phyloP scores from a whole-genome alignment of 2,329 filamentous ascomycete species.

The Capronia americana region DNA sequence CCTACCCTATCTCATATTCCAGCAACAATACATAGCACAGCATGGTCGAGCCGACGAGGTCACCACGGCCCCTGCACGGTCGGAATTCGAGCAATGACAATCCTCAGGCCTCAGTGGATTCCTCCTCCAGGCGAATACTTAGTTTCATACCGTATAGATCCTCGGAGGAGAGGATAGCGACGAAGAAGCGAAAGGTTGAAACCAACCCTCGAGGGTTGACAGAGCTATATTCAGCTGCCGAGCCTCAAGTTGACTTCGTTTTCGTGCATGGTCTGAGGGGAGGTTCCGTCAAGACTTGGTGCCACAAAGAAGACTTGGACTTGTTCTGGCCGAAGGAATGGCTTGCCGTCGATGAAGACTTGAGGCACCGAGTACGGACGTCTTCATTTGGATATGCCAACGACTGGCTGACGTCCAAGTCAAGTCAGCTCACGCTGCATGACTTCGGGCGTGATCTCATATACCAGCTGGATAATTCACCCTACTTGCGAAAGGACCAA shows the following conservation, averaged over 20 bases:
- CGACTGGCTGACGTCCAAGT: not conserved
- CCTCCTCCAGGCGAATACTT: no score
- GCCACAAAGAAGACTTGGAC: not conserved
- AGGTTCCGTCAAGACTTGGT: slow-evolving; percentile 13
- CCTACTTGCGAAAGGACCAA: not conserved
- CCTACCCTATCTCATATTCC: no score
- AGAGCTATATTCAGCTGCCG: not conserved
- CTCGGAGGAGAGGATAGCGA: not conserved
- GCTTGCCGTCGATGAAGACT: slow-evolving; percentile 1
- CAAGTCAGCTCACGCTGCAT: slow-evolving; percentile 5
- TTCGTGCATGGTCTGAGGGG: slow-evolving; percentile 13
- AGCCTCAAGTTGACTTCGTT: slow-evolving; percentile 11
- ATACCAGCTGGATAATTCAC: slow-evolving; percentile 9
- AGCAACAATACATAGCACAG: no score
- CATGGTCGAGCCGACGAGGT: no score
- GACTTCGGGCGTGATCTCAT: slow-evolving; percentile 4
- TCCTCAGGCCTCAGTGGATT: no score
- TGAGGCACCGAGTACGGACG: slow-evolving; percentile 4
- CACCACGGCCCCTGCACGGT: no score
- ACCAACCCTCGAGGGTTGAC: slow-evolving; percentile 6
- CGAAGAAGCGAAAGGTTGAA: not conserved
- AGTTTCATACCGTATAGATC: not conserved
- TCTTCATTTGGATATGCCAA: slow-evolving; percentile 11
- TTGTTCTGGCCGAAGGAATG: slow-evolving; percentile 14
- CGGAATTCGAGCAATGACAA: no score